Conservation (phyloP, 495 filamentous ascomycete species). For the Penicillium crystallinum region DNA sequence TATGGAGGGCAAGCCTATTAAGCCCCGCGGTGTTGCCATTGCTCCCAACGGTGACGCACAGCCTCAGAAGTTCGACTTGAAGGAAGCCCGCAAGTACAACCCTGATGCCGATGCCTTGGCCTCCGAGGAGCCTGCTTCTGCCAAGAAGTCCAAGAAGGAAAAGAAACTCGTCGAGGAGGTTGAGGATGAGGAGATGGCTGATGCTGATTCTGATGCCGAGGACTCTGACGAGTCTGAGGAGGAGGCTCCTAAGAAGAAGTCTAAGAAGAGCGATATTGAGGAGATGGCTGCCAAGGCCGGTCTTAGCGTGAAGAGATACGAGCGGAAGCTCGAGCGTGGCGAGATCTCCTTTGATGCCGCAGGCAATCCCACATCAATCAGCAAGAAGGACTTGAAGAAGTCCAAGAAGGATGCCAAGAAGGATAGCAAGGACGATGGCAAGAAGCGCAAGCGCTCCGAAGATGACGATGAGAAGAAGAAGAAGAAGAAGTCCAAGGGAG, state of each 20-base stretch:
- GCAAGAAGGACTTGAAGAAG: conserved; percentile 75
- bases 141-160: conserved; percentile 47
- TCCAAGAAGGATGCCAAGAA: conserved; percentile 62
- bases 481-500: conserved; percentile 55
- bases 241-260: conserved; percentile 32
- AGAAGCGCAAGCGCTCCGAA: conserved; percentile 54
- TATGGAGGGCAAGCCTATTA: conserved; percentile 87
- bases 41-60: conserved; percentile 60
- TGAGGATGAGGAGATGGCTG: conserved; percentile 53
- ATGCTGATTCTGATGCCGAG: conserved; percentile 46
- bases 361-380: conserved; percentile 56
- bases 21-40: conserved; percentile 68
- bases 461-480: conserved; percentile 50
- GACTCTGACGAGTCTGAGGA: conserved; percentile 40
- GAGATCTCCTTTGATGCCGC: conserved; percentile 56
- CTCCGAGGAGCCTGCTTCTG: conserved; percentile 52
- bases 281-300: conserved; percentile 57
- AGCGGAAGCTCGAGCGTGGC: conserved; percentile 65
- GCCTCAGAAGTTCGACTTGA: conserved; percentile 82
- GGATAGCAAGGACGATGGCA: conserved; percentile 43
- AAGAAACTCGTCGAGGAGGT: conserved; percentile 51
- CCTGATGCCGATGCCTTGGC: conserved; percentile 82
- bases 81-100: conserved; percentile 95
- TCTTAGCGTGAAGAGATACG: conserved; percentile 62
- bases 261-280: conserved; percentile 48